Conservation (phyloP, 257 asterid genomes). For the Fraxinus cuspidata region DNA sequence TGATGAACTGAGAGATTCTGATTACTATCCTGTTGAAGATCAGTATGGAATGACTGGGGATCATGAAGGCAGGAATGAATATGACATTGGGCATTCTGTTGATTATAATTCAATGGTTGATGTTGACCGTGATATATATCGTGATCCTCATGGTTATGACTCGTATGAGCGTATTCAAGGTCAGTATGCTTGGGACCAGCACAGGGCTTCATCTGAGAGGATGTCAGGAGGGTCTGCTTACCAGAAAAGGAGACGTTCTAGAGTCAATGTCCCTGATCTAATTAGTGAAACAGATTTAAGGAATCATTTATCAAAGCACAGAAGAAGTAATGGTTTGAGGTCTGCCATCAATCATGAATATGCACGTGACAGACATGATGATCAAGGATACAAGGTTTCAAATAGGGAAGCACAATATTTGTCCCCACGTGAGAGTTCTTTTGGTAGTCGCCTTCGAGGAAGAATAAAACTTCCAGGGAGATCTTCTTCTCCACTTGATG, state of each 20-base stretch:
- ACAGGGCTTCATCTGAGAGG: constrained; percentile 55
- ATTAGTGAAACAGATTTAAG: constrained; percentile 67
- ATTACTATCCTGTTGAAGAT: constrained; percentile 68
- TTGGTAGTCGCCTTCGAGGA: constrained; percentile 73
- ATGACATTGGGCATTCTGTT: constrained; percentile 45
- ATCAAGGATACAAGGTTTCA: constrained; percentile 39
- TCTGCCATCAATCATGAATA: constrained; percentile 71
- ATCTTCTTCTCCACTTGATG: constrained; percentile 43
- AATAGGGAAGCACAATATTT: constrained; percentile 37
- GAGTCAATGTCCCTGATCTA: constrained; percentile 45
- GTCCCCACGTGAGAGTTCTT: constrained; percentile 44
- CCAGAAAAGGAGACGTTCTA: constrained; percentile 54
- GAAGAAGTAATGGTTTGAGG: constrained; percentile 70
- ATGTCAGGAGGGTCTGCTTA: constrained; percentile 41
- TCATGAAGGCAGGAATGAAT: constrained; percentile 47
- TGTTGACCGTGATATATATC: constrained; percentile 52
- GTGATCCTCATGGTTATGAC: constrained; percentile 49
- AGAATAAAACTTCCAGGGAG: constrained; percentile 68
- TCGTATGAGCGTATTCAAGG: constrained; percentile 47
- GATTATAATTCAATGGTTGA: constrained; percentile 51
- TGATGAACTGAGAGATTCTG: constrained; percentile 71
- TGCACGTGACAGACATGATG: constrained; percentile 49
- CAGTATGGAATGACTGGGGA: constrained; percentile 60
- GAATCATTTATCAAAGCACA: constrained; percentile 63
- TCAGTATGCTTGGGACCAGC: constrained; percentile 59